Percentiles rank a stretch among this genome's conserved stretches.
Evolutionary conservation across 2,329 filamentous ascomycete genomes (phyloP).

Genomic region (Blumeria hordei): DNA sequence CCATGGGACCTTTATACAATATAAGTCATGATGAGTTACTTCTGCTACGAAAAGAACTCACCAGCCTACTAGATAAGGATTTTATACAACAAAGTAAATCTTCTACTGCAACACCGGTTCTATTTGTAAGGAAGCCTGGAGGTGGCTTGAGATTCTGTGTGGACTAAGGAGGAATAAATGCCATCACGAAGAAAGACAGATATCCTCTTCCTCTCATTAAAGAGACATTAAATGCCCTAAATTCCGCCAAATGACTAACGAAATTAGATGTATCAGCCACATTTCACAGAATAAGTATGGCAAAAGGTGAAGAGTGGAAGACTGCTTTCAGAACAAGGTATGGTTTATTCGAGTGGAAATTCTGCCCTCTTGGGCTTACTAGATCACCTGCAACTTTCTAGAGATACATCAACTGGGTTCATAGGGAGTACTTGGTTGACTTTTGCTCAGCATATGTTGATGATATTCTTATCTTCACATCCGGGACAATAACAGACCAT

Average conservation of each 20-base stretch:
- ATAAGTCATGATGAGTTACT: neutral
- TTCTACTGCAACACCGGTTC: neutral
- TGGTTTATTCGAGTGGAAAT: slow-evolving; percentile 1
- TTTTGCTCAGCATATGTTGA: slow-evolving; percentile 1
- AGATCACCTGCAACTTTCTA: slow-evolving; percentile 1
- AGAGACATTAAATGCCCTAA: neutral
- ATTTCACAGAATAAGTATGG: neutral
- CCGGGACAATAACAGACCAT: neutral
- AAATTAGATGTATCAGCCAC: neutral
- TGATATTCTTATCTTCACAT: slow-evolving; percentile 4
- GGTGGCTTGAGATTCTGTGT: no score
- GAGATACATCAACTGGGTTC: slow-evolving; percentile 2
- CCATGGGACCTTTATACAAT: neutral
- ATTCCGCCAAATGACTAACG: neutral
- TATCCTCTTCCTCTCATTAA: neutral
- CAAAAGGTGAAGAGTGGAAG: slow-evolving; percentile 1
- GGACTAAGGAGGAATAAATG: neutral
- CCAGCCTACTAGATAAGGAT: neutral
- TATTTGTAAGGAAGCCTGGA: neutral
- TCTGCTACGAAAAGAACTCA: neutral
- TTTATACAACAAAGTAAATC: neutral
- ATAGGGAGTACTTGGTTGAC: neutral
- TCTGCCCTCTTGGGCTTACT: slow-evolving; percentile 2
- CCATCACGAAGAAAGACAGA: neutral
- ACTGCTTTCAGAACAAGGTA: neutral